These are phyloP conservation scores for Aspergillus fumigatiaffinis DNA, from an alignment of 2,329 filamentous ascomycete species.

Conservation along the genomic window DNA sequence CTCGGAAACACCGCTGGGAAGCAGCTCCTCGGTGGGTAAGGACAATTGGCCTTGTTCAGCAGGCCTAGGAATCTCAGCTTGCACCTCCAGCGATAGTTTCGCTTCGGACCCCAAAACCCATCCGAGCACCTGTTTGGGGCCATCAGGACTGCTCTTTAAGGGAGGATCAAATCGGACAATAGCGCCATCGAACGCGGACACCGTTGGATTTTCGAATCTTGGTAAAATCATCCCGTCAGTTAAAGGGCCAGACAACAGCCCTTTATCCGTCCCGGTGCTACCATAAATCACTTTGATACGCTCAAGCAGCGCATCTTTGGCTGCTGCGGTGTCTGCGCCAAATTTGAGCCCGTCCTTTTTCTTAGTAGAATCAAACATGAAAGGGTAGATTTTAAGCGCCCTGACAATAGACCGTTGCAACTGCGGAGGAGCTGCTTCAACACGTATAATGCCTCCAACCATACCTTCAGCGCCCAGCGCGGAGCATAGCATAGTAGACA, in stretches of 20 bases:
- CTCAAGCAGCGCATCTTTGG: conserved; percentile 70
- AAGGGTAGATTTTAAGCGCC: conserved; percentile 76
- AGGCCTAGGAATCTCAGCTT: conserved; percentile 66
- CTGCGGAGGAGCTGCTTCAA: conserved; percentile 75
- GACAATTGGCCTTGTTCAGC: conserved; percentile 42
- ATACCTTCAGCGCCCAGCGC: conserved; percentile 68
- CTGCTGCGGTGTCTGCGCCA: conserved; percentile 79
- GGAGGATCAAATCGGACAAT: conserved; percentile 73
- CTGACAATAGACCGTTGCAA: conserved; percentile 64
- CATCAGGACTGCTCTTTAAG: conserved; percentile 30
- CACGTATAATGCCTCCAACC: conserved; percentile 79
- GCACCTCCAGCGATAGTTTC: conserved; percentile 70
- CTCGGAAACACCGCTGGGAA: conserved; percentile 52
- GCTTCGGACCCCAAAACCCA: conserved; percentile 80
- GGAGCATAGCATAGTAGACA: conserved; percentile 73
- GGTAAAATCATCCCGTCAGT: conserved; percentile 83
- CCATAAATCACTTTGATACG: conserved; percentile 70
- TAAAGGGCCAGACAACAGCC: conserved; percentile 75
- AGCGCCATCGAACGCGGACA: conserved; percentile 74
- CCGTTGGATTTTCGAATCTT: conserved; percentile 52
- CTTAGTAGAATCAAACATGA: conserved; percentile 56
- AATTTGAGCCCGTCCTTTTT: conserved; percentile 70
- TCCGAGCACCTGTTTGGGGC: conserved; percentile 29
- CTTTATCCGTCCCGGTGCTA: conserved; percentile 51
- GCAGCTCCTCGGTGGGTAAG: conserved; percentile 51